Conservation (phyloP, 169 alveolate genomes). For the Cryptosporidium baileyi region DNA sequence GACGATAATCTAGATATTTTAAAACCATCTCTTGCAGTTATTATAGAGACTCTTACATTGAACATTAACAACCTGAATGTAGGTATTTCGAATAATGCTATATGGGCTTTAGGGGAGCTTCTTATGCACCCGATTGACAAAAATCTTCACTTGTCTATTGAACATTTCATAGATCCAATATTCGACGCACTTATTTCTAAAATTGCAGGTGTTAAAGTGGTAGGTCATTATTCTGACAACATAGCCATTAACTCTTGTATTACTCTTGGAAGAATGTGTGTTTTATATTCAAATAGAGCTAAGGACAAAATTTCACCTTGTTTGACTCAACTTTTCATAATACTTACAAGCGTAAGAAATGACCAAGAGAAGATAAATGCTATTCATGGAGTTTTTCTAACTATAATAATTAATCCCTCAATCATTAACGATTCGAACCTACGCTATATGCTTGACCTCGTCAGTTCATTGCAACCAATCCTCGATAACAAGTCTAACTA, state of each 20-base stretch:
- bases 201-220: conserved; percentile 11
- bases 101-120: conserved; percentile 87
- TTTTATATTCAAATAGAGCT: neutral
- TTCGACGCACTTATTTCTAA: conserved; percentile 73
- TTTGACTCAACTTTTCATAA: conserved; percentile 70
- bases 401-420: conserved; percentile 14
- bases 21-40: neutral
- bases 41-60: neutral
- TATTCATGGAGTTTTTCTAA: conserved; percentile 63
- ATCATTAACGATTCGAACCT: neutral
- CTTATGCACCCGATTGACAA: conserved; percentile 72
- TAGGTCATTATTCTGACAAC: neutral
- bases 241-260: conserved; percentile 77
- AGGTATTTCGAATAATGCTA: conserved; percentile 84
- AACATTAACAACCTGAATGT: conserved; percentile 73
- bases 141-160: no score
- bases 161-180: conserved; percentile 75
- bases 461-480: conserved; percentile 34
- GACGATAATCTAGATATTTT: conserved; percentile 39
- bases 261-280: conserved; percentile 78
- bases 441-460: neutral
- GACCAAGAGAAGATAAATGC: conserved; percentile 74
- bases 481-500: conserved; percentile 8
- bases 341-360: conserved; percentile 70
- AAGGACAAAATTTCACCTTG: conserved; percentile 32